A percentile compares a stretch with the other conserved stretches of the same genome.
Evolutionary conservation across 2,329 filamentous ascomycete species (phyloP).

Genomic region (Microdochium trichocladiopsis): DNA sequence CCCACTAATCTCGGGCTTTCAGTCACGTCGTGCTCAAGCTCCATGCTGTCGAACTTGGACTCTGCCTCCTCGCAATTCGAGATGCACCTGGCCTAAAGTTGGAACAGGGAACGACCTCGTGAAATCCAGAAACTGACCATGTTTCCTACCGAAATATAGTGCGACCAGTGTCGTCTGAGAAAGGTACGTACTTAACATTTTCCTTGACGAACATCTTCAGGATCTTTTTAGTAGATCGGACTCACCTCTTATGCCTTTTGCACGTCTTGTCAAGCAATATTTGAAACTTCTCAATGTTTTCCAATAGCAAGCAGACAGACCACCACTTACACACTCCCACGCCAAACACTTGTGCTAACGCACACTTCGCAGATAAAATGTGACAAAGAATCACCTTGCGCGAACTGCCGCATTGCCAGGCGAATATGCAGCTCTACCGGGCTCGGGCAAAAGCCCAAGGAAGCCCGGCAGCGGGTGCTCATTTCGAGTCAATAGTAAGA

Average conservation of each 20-base stretch:
- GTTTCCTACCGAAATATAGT: constrained; percentile 7
- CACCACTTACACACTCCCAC: neutral
- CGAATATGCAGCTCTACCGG: constrained; percentile 48
- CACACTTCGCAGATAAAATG: constrained; percentile 42
- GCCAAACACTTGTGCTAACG: neutral
- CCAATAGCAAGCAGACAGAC: neutral
- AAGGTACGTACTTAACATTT: constrained; percentile 10
- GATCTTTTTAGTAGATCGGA: neutral
- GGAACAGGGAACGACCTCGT: neutral
- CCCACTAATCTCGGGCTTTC: too few relatives aligned
- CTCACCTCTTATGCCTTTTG: too few relatives aligned
- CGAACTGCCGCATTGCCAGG: constrained; percentile 48
- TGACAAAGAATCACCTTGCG: constrained; percentile 51
- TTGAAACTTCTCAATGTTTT: neutral
- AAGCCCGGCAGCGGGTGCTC: constrained; percentile 47
- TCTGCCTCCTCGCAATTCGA: too few relatives aligned
- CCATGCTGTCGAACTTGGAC: too few relatives aligned
- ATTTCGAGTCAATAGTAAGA: constrained; percentile 56
- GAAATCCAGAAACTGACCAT: too few relatives aligned
- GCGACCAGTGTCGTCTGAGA: constrained; percentile 19
- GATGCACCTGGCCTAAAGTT: too few relatives aligned
- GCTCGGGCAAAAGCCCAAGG: constrained; percentile 45
- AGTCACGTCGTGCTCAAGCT: too few relatives aligned
- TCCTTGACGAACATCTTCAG: neutral
- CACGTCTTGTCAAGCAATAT: too few relatives aligned